Evolutionary conservation across 140 eudicot species (phyloP), one percentile per base, ranked within the genome.

Genomic region (Senecio squalidus): DNA sequence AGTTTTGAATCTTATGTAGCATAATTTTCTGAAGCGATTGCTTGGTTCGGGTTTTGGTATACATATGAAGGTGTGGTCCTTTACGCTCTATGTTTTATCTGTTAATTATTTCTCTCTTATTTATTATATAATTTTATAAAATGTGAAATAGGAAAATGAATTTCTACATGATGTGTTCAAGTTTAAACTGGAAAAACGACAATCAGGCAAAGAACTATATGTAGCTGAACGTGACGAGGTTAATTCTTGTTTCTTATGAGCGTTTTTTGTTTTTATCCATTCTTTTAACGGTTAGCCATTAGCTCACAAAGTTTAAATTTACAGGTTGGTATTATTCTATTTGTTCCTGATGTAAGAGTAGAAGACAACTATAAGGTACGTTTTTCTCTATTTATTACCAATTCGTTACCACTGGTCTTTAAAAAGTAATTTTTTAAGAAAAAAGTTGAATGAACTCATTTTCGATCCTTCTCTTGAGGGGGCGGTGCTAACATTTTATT

Each of bases 61-160:
- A 51, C 93, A 84, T 72, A 77, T 84, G 93, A 64, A 55, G 88
- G 93, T 84, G 59, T 15, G 78, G 31, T 50, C 61, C 63, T 17
- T 16, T 49, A 15, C 18, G 13, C 38, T 30, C 17, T 61, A 36
- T 51, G 56, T 26, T 16, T 11, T 30, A 46, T 58, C 20, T 45
- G 25, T 44, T 29, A 11, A 57, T 18, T 55, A 25, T 6, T 46
- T 57, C 0, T 58, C 0, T 17, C 4, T 11, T 47, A 4, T 38
- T 64, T 38, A 15, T 46, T 29, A 11, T 9, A 1, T 56, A 18
- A 72, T 36, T 56, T 55, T 14, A 36, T 21, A 40, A n/a, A 70
- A 29, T 60, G 36, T 24, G 21, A 68, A 53, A 53, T 62, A 84
- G 93, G 84, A 67, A 67, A 84, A 84, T 60, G 82, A 74, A 58